Evolutionary conservation across 139 green algal genomes (phyloP).

Genomic region (Dunaliella primolecta): DNA sequence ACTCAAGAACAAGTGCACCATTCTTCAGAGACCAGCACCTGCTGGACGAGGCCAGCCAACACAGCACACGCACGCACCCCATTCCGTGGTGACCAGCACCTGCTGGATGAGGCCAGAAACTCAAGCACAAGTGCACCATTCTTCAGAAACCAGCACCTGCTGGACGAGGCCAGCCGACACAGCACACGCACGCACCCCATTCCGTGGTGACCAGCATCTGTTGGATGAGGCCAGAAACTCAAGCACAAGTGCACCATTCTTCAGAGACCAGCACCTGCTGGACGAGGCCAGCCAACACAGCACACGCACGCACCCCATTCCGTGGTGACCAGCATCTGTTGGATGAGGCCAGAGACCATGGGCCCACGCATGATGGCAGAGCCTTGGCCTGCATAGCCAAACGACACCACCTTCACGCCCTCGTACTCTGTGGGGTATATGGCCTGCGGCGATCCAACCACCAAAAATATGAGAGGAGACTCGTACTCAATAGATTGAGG

Average conservation of each 20-base stretch:
- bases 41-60: no score
- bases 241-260: no score
- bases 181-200: background rate
- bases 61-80: no score
- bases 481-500: no score
- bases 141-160: no score
- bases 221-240: slow-evolving; percentile 88
- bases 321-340: slow-evolving; percentile 90
- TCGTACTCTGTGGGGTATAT: slow-evolving; percentile 85
- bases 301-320: slow-evolving; percentile 68
- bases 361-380: slow-evolving; percentile 96
- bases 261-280: background rate
- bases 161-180: no score
- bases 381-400: slow-evolving; percentile 95
- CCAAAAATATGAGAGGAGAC: background rate
- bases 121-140: no score
- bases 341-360: slow-evolving; percentile 95
- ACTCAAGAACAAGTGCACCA: no score
- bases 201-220: slow-evolving; percentile 95
- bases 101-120: no score
- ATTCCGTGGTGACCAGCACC: no score
- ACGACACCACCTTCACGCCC: slow-evolving; percentile 95
- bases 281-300: background rate
- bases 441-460: slow-evolving; percentile 47
- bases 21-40: no score